Evolutionary conservation across 2,329 filamentous ascomycete species (phyloP).

Genomic region (Exophiala aquamarina): DNA sequence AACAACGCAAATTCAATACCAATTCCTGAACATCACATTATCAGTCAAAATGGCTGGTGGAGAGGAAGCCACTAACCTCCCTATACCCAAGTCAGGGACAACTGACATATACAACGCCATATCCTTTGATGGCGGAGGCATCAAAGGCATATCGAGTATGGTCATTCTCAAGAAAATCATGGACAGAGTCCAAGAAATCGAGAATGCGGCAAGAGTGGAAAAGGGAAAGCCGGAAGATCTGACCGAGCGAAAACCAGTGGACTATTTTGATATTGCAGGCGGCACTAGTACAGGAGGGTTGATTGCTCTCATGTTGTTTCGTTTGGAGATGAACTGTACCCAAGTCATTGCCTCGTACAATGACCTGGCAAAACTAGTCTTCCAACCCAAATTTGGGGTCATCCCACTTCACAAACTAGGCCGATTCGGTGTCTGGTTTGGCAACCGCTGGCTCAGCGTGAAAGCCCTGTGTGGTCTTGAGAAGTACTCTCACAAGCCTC

Average conservation of each 20-base stretch:
- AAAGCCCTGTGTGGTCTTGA: slow-evolving; percentile 13
- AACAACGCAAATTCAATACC: too few relatives aligned
- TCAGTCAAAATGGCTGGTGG: too few relatives aligned
- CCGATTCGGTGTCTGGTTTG: slow-evolving; percentile 12
- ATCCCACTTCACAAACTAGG: slow-evolving; percentile 15
- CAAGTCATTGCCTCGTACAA: slow-evolving; percentile 18
- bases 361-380: slow-evolving; percentile 18
- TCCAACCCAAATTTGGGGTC: slow-evolving; percentile 13
- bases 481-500: slow-evolving; percentile 14
- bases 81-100: slow-evolving; percentile 10
- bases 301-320: slow-evolving; percentile 26
- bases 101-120: slow-evolving; percentile 17
- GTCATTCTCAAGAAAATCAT: slow-evolving; percentile 24
- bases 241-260: slow-evolving; percentile 18
- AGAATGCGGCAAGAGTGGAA: slow-evolving; percentile 9
- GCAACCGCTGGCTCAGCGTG: slow-evolving; percentile 18
- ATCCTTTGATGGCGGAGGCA: slow-evolving; percentile 24
- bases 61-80: slow-evolving; percentile 3
- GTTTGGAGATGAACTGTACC: slow-evolving; percentile 23
- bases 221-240: slow-evolving; percentile 4
- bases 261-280: slow-evolving; percentile 25
- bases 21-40: too few relatives aligned
- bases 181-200: slow-evolving; percentile 17
- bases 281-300: slow-evolving; percentile 29
- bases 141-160: slow-evolving; percentile 23